Conservation (phyloP, 2,329 filamentous ascomycete genomes). For the Xylariaceae sp. region DNA sequence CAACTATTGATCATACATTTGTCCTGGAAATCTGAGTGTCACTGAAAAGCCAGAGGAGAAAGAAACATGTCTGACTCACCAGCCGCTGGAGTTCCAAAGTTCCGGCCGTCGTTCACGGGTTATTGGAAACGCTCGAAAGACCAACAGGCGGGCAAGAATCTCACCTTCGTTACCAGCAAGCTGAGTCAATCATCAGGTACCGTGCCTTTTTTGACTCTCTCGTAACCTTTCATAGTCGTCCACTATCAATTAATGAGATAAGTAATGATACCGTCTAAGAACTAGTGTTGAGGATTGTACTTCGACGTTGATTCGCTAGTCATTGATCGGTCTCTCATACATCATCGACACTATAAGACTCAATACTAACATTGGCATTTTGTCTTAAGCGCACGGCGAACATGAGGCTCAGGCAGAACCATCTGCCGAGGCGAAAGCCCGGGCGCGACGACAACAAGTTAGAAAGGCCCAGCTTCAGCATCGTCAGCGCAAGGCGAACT, state of each 20-base stretch:
- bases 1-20: no score
- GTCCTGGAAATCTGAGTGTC: not conserved
- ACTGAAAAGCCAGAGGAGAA: not conserved
- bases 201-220: slow-evolving; percentile 3
- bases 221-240: not conserved
- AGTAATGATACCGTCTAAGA: no score
- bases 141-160: slow-evolving; percentile 40
- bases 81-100: slow-evolving; percentile 18
- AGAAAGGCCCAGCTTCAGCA: slow-evolving; percentile 61
- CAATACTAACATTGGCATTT: slow-evolving; percentile 3
- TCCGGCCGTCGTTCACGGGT: slow-evolving; percentile 53
- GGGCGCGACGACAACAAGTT: slow-evolving; percentile 58
- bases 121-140: slow-evolving; percentile 56
- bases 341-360: not conserved
- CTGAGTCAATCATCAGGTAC: slow-evolving; percentile 38
- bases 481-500: slow-evolving; percentile 62
- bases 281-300: not conserved
- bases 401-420: slow-evolving; percentile 12
- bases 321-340: not conserved
- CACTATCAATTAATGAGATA: not conserved
- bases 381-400: slow-evolving; percentile 1
- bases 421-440: slow-evolving; percentile 48
- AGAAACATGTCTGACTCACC: slow-evolving; percentile 13
- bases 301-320: not conserved
- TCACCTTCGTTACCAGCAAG: slow-evolving; percentile 47